phyloP scores from a whole-genome alignment of 768 basidiomycete genomes.

The Kwoniella newhampshirensis region DNA sequence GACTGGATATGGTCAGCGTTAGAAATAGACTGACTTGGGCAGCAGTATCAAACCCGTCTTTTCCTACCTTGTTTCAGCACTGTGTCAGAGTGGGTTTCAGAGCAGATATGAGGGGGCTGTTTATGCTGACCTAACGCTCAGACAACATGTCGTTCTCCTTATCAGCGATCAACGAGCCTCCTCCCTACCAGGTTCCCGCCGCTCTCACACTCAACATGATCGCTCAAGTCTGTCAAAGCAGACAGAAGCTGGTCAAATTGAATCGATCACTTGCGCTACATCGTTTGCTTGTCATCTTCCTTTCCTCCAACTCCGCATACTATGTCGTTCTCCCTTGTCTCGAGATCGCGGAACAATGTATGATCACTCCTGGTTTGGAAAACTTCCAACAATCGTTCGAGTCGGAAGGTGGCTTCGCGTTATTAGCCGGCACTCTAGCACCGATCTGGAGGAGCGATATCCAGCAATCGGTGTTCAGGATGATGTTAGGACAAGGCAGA shows the following conservation, averaged over 20 bases:
- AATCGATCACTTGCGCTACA: slow-evolving; percentile 71
- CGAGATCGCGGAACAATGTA: slow-evolving; percentile 36
- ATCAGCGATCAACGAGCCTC: slow-evolving; percentile 22
- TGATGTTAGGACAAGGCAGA: slow-evolving; percentile 61
- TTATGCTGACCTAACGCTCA: not conserved
- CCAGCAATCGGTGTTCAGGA: slow-evolving; percentile 67
- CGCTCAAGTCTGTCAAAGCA: slow-evolving; percentile 63
- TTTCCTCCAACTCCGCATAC: slow-evolving; percentile 71
- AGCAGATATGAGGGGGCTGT: slow-evolving; percentile 56
- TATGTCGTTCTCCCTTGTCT: slow-evolving; percentile 51
- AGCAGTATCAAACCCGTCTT: slow-evolving; percentile 72
- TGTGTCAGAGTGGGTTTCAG: slow-evolving; percentile 59
- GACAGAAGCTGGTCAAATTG: slow-evolving; percentile 66
- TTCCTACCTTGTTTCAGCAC: slow-evolving; percentile 77
- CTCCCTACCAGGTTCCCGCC: slow-evolving; percentile 39
- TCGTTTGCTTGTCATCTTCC: slow-evolving; percentile 73
- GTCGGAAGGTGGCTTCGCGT: slow-evolving; percentile 76
- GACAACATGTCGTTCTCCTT: slow-evolving; percentile 18
- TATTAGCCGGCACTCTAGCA: slow-evolving; percentile 69
- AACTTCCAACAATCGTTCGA: slow-evolving; percentile 83
- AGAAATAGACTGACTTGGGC: slow-evolving; percentile 10
- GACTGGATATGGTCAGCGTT: not conserved
- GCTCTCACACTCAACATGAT: slow-evolving; percentile 64
- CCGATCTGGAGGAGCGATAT: slow-evolving; percentile 66
- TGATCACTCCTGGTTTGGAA: slow-evolving; percentile 61